phyloP scores from a whole-genome alignment of 2,329 filamentous ascomycete species.

The Fusarium cicatricum region DNA sequence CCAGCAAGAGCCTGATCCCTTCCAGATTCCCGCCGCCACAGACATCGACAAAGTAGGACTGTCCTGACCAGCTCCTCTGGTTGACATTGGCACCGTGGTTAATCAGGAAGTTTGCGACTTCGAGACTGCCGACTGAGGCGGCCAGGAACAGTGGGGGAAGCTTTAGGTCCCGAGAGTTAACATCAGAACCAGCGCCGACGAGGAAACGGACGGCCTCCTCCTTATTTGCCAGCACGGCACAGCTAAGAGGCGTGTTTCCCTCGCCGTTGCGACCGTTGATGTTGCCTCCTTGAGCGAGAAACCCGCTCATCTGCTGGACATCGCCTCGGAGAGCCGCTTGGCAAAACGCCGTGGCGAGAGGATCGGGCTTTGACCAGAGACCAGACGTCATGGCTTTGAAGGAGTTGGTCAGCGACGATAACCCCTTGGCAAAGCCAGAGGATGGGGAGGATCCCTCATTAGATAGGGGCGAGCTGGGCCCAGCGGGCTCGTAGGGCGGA shows the following conservation, averaged over 20 bases:
- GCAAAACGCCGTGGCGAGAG: constrained; percentile 49
- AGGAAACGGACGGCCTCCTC: constrained; percentile 45
- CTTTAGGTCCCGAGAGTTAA: constrained; percentile 33
- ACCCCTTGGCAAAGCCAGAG: constrained; percentile 30
- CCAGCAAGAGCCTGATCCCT: constrained; percentile 43
- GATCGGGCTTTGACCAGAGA: constrained; percentile 48
- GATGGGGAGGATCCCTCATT: constrained; percentile 6
- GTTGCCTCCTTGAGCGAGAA: constrained; percentile 48
- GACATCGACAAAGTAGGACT: constrained; percentile 45
- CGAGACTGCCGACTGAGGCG: constrained; percentile 41
- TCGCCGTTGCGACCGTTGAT: constrained; percentile 49
- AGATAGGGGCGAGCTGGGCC: constrained; percentile 20
- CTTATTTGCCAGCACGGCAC: constrained; percentile 46
- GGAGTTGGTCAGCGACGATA: constrained; percentile 45
- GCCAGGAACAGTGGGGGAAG: constrained; percentile 48
- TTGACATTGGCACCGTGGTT: constrained; percentile 44
- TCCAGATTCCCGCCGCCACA: constrained; percentile 36
- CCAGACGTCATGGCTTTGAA: constrained; percentile 48
- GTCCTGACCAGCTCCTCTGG: constrained; percentile 41
- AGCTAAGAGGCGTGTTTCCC: constrained; percentile 46
- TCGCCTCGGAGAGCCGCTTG: constrained; percentile 47
- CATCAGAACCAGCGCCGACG: constrained; percentile 44
- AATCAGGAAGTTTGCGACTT: constrained; percentile 42
- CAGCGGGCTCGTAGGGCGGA: constrained; percentile 37
- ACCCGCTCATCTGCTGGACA: constrained; percentile 44